Evolutionary conservation across 345 rosid genomes (phyloP).

Genomic region (Lenwebbia sp.): DNA sequence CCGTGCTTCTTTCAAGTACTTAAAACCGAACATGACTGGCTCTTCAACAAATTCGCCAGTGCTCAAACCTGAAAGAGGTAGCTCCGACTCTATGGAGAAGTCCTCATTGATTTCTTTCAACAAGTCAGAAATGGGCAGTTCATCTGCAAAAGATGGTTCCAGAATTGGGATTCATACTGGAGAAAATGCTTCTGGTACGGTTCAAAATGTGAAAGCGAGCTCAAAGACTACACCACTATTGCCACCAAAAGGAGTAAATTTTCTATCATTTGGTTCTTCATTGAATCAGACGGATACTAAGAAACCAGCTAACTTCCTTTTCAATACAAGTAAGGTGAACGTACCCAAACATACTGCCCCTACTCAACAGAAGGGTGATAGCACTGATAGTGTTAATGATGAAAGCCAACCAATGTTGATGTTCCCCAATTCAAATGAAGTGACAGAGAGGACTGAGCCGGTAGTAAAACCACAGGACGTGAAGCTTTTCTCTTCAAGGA

Average conservation of each 20-base stretch:
- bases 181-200: not conserved
- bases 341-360: conserved; percentile 11
- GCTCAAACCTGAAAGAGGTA: not conserved
- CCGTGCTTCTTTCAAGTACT: not conserved
- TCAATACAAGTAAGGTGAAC: conserved; percentile 3
- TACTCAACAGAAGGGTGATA: not conserved
- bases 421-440: conserved; percentile 4
- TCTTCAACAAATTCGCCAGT: not conserved
- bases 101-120: conserved; percentile 2
- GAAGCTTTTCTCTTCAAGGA: conserved; percentile 29
- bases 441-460: conserved; percentile 3
- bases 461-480: conserved; percentile 18
- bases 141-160: not conserved
- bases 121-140: not conserved
- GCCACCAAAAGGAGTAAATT: conserved; percentile 38
- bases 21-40: not conserved
- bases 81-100: not conserved
- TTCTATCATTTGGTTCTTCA: conserved; percentile 20
- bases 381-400: not conserved
- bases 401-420: not conserved
- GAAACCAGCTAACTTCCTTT: conserved; percentile 6
- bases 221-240: conserved; percentile 2
- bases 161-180: not conserved
- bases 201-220: conserved; percentile 3
- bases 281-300: conserved; percentile 2